phyloP scores from a whole-genome alignment of 177 flowering plant genomes.

The Vitis hybrid region DNA sequence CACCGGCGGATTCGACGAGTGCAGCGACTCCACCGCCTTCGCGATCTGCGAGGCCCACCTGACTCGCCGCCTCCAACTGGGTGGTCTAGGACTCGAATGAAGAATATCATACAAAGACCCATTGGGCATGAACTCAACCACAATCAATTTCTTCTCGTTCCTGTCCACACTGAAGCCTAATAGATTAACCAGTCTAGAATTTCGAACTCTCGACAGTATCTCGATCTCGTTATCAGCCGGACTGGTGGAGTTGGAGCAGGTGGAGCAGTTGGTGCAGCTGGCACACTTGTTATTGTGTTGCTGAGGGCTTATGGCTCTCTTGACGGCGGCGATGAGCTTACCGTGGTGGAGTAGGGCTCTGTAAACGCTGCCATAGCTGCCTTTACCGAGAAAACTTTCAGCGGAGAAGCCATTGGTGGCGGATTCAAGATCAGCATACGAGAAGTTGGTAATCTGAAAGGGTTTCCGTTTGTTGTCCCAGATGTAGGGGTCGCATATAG shows the following conservation, averaged over 20 bases:
- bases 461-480: slow-evolving; percentile 25
- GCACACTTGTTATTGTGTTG: not conserved
- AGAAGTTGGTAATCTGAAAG: slow-evolving; percentile 39
- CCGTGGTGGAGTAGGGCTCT: slow-evolving; percentile 59
- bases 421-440: slow-evolving; percentile 51
- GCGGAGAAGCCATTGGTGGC: slow-evolving; percentile 63
- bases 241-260: slow-evolving; percentile 1
- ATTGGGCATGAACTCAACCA: slow-evolving; percentile 70
- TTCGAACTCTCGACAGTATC: slow-evolving; percentile 45
- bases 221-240: slow-evolving; percentile 66
- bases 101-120: slow-evolving; percentile 56
- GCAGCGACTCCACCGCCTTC: slow-evolving; percentile 46
- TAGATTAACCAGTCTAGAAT: slow-evolving; percentile 55
- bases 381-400: slow-evolving; percentile 62
- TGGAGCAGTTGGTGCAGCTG: slow-evolving; percentile 2
- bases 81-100: slow-evolving; percentile 38
- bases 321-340: slow-evolving; percentile 61
- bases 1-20: slow-evolving; percentile 57
- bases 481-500: slow-evolving; percentile 49
- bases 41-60: slow-evolving; percentile 51
- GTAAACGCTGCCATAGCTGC: slow-evolving; percentile 82
- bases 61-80: slow-evolving; percentile 47
- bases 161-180: slow-evolving; percentile 42
- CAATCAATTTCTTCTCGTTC: slow-evolving; percentile 25
- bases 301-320: slow-evolving; percentile 26